Conservation (phyloP, 1,284 basidiomycete genomes). For the Ceratobasidium sp. region DNA sequence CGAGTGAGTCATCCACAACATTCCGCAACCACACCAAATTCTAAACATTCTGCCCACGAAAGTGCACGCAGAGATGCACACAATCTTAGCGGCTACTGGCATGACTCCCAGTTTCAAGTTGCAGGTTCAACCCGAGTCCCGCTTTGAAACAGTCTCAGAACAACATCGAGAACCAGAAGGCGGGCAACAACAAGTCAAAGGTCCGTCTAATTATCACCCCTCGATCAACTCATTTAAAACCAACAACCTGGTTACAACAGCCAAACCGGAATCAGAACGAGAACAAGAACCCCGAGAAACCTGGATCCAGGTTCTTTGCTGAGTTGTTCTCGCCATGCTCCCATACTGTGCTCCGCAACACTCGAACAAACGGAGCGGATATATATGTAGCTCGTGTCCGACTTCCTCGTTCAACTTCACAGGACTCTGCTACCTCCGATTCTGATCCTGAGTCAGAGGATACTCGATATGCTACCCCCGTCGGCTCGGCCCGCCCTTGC, state of each 20-base stretch:
- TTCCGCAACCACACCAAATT: not conserved
- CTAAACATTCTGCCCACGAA: not conserved
- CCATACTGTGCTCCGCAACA: slow-evolving; percentile 51
- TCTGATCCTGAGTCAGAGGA: not conserved
- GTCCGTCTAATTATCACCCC: not conserved
- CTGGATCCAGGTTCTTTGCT: not conserved
- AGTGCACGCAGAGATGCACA: slow-evolving; percentile 71
- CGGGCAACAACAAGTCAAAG: slow-evolving; percentile 45
- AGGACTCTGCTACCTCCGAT: not conserved
- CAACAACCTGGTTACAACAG: slow-evolving; percentile 6
- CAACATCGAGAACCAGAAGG: slow-evolving; percentile 41
- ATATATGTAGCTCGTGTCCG: slow-evolving; percentile 66
- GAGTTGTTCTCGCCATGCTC: slow-evolving; percentile 1
- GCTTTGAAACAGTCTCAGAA: slow-evolving; percentile 24
- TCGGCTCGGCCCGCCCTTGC: slow-evolving; percentile 63
- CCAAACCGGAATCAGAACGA: slow-evolving; percentile 13
- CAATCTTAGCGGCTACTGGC: slow-evolving; percentile 65
- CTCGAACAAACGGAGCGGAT: slow-evolving; percentile 64
- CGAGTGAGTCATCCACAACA: slow-evolving; percentile 49
- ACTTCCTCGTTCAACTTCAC: slow-evolving; percentile 54
- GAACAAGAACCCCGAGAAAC: slow-evolving; percentile 19
- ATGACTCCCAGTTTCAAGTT: slow-evolving; percentile 65
- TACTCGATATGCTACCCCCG: slow-evolving; percentile 22
- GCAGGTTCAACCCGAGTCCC: slow-evolving; percentile 58
- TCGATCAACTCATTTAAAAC: too few relatives aligned